phyloP scores from a whole-genome alignment of 2,329 filamentous ascomycete genomes.

The Blastomyces parvus region DNA sequence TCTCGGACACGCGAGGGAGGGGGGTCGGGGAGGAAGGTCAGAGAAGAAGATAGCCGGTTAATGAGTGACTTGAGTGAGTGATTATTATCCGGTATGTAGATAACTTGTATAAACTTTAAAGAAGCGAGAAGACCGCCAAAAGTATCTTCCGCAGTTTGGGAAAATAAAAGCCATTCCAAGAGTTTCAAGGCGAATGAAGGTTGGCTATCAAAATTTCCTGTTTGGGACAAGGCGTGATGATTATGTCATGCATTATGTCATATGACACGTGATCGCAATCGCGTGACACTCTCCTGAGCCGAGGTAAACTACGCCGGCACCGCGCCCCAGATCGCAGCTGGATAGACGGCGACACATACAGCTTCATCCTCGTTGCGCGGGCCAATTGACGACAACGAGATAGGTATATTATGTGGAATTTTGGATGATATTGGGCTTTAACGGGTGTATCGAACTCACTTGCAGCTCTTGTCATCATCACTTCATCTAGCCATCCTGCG shows the following conservation, averaged over 20 bases:
- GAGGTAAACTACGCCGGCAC: background rate
- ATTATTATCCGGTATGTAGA: background rate
- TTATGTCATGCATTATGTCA: background rate
- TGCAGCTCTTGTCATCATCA: background rate
- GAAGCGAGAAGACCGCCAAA: background rate
- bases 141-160: background rate
- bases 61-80: background rate
- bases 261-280: background rate
- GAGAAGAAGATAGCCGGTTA: background rate
- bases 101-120: background rate
- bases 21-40: background rate
- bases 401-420: background rate
- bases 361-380: background rate
- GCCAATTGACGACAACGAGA: background rate
- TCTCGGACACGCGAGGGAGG: background rate
- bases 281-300: background rate
- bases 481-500: background rate
- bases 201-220: background rate
- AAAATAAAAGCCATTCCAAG: background rate
- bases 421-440: background rate
- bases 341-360: background rate
- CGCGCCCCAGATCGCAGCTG: background rate
- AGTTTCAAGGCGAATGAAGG: background rate
- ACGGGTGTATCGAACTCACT: background rate
- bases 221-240: constrained; percentile 1